A percentile compares a stretch with the other conserved stretches of the same genome.
phyloP scores from a whole-genome alignment of 2,329 filamentous ascomycete genomes.

The Teratosphaeria pseudoeucalypti region DNA sequence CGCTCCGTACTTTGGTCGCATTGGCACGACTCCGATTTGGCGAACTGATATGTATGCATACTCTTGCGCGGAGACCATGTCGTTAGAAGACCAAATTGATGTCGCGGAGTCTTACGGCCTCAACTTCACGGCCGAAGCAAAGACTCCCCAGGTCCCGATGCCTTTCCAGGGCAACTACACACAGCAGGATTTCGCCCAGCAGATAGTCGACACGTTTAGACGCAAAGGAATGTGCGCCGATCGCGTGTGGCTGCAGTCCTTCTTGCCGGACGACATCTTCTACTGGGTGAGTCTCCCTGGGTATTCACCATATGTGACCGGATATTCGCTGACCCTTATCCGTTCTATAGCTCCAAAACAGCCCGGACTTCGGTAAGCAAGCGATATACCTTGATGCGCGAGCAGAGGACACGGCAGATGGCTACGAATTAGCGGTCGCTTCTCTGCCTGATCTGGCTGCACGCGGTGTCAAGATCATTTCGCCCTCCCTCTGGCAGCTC shows the following conservation, averaged over 20 bases:
- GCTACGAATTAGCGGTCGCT: slow-evolving; percentile 44
- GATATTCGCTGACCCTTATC: slow-evolving; percentile 14
- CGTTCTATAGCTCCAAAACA: slow-evolving; percentile 49
- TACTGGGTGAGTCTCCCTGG: slow-evolving; percentile 36
- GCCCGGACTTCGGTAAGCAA: slow-evolving; percentile 50
- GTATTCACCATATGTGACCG: slow-evolving; percentile 12
- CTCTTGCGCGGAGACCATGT: slow-evolving; percentile 52
- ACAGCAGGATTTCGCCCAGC: slow-evolving; percentile 53
- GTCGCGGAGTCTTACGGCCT: slow-evolving; percentile 48
- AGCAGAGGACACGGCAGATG: slow-evolving; percentile 41
- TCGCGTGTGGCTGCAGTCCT: slow-evolving; percentile 41
- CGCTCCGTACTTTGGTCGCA: slow-evolving; percentile 40
- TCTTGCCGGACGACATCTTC: too few species aligned
- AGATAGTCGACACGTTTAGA: slow-evolving; percentile 53
- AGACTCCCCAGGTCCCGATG: slow-evolving; percentile 55
- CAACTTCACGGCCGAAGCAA: slow-evolving; percentile 57
- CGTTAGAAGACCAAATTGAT: slow-evolving; percentile 52
- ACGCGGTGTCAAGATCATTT: slow-evolving; percentile 52
- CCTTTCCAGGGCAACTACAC: slow-evolving; percentile 57
- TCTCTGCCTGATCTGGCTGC: slow-evolving; percentile 47
- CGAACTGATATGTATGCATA: slow-evolving; percentile 53
- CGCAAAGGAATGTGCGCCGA: slow-evolving; percentile 41
- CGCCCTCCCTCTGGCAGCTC: slow-evolving; percentile 54
- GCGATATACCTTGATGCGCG: slow-evolving; percentile 56
- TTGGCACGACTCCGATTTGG: slow-evolving; percentile 43